These are phyloP conservation scores for Grifola frondosa DNA, from an alignment of 1,284 basidiomycete genomes.

Conservation along the genomic window DNA sequence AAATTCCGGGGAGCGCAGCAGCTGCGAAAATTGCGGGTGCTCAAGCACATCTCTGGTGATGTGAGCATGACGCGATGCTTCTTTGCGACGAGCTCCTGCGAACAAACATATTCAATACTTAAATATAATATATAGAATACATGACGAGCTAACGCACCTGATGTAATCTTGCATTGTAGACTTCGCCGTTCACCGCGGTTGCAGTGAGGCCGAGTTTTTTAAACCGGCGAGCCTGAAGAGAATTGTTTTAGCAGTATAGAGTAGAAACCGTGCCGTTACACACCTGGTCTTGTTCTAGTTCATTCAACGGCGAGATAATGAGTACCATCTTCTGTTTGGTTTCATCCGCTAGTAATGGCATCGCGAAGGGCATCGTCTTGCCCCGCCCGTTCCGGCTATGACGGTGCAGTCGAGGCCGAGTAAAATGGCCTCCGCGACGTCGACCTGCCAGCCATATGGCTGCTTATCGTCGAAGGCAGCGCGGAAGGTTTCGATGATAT, in stretches of 20 bases:
- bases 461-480: not conserved
- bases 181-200: slow-evolving; percentile 33
- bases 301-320: slow-evolving; percentile 4
- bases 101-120: no score
- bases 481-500: not conserved
- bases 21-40: not conserved
- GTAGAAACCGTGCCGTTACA: no score
- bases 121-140: no score
- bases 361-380: slow-evolving; percentile 37
- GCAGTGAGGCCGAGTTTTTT: slow-evolving; percentile 26
- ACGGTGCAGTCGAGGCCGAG: slow-evolving; percentile 34
- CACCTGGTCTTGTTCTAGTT: slow-evolving; percentile 7
- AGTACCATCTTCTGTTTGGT: slow-evolving; percentile 8
- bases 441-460: slow-evolving; percentile 34
- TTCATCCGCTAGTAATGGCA: slow-evolving; percentile 28
- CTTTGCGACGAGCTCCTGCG: not conserved
- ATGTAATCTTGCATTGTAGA: slow-evolving; percentile 19
- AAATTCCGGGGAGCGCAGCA: not conserved
- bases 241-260: no score
- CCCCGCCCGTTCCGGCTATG: slow-evolving; percentile 35
- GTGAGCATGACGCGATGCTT: not conserved
- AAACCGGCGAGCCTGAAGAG: slow-evolving; percentile 30
- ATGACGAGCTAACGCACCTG: no score
- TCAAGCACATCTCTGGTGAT: not conserved
- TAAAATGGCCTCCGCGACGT: slow-evolving; percentile 33